Conservation (phyloP, 164 flowering plant genomes). For the Liquidambar formosana region DNA sequence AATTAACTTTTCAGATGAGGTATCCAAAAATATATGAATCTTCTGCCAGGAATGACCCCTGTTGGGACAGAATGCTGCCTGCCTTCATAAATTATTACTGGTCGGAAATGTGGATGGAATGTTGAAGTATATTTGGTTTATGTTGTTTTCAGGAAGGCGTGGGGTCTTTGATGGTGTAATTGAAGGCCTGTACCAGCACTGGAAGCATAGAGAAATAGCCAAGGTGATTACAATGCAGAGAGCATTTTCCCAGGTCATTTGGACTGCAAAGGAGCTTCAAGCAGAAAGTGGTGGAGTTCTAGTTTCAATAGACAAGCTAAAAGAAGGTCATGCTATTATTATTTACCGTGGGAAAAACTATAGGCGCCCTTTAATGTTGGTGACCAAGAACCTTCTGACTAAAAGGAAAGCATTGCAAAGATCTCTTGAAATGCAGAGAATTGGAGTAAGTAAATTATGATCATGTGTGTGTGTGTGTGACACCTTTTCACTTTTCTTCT, state of each 20-base stretch:
- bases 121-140: neutral
- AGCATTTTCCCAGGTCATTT: conserved; percentile 37
- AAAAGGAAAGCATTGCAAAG: conserved; percentile 69
- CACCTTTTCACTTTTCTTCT: conserved; percentile 4
- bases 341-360: conserved; percentile 92
- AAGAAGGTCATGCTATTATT: conserved; percentile 82
- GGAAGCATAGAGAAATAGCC: conserved; percentile 93
- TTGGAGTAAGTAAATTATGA: conserved; percentile 78
- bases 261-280: conserved; percentile 67
- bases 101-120: neutral
- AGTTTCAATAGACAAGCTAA: conserved; percentile 64
- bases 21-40: neutral
- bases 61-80: neutral
- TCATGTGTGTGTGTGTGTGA: too few relatives aligned
- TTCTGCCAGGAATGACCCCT: neutral
- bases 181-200: conserved; percentile 85
- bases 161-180: conserved; percentile 91
- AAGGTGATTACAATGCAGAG: conserved; percentile 86
- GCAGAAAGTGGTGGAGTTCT: conserved; percentile 81
- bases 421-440: conserved; percentile 81
- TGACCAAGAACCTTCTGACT: conserved; percentile 50
- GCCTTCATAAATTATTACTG: neutral
- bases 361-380: conserved; percentile 53
- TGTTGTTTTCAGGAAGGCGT: conserved; percentile 69
- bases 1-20: neutral